A percentile compares a stretch with the other conserved stretches of the same genome.
These are phyloP conservation scores for Elongisporangium undulatum DNA, from an alignment of 352 stramenopile species.

Conservation along the genomic window DNA sequence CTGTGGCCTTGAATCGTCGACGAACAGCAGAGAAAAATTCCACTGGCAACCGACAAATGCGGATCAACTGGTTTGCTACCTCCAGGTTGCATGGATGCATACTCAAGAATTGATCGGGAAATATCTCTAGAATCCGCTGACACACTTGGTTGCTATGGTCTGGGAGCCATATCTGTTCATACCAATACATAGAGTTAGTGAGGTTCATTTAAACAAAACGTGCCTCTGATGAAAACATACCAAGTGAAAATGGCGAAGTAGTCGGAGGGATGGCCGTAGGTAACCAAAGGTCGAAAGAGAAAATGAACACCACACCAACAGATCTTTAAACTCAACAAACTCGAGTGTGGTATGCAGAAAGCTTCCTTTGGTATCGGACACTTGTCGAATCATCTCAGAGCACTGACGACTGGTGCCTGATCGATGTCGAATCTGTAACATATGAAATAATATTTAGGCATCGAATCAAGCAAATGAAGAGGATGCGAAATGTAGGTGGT, in stretches of 20 bases:
- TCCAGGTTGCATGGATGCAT: slow-evolving; percentile 10
- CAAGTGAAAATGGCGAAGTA: slow-evolving; percentile 66
- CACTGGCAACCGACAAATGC: slow-evolving; percentile 34
- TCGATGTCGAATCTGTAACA: slow-evolving; percentile 9
- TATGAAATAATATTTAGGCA: slow-evolving; percentile 1
- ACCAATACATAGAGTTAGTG: neutral
- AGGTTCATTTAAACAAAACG: neutral
- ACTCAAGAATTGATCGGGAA: slow-evolving; percentile 28
- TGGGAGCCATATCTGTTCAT: slow-evolving; percentile 32
- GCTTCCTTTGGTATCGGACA: slow-evolving; percentile 47
- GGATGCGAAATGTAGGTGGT: neutral
- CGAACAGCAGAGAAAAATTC: slow-evolving; percentile 27
- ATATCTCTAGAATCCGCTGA: slow-evolving; percentile 30
- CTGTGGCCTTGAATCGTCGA: slow-evolving; percentile 22
- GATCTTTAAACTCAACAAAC: slow-evolving; percentile 53
- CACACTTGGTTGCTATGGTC: slow-evolving; percentile 39
- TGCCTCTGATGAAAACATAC: slow-evolving; percentile 12
- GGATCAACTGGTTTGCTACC: slow-evolving; percentile 11
- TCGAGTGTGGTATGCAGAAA: slow-evolving; percentile 49
- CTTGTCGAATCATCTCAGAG: slow-evolving; percentile 56
- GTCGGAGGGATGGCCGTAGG: slow-evolving; percentile 23
- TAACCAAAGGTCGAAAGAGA: slow-evolving; percentile 42
- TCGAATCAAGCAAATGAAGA: neutral
- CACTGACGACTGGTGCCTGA: slow-evolving; percentile 14
- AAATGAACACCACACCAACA: slow-evolving; percentile 41